Conservation (phyloP, 2,329 filamentous ascomycete species). For the Cladosporium oxysporum region DNA sequence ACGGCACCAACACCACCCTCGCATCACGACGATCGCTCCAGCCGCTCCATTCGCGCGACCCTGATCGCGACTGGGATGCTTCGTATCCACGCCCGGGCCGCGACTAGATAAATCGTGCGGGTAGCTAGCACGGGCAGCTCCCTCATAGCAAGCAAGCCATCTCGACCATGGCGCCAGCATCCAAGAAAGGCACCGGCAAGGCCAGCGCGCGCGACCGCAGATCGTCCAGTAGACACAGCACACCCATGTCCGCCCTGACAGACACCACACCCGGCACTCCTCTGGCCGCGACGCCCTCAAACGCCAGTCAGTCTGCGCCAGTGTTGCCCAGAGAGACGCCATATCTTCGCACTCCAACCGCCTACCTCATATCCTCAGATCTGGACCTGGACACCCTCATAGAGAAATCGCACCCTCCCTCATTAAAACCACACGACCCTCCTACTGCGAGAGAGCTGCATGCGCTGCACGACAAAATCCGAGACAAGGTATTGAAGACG, state of each 20-base stretch:
- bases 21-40: neutral
- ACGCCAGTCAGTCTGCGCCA: slow-evolving; percentile 49
- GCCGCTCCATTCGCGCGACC: neutral
- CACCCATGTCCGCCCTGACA: slow-evolving; percentile 58
- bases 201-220: slow-evolving; percentile 55
- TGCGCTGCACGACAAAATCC: slow-evolving; percentile 65
- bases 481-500: slow-evolving; percentile 52
- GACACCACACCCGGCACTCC: slow-evolving; percentile 51
- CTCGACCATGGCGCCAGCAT: slow-evolving; percentile 41
- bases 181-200: slow-evolving; percentile 36
- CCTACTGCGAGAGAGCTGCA: slow-evolving; percentile 65
- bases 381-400: slow-evolving; percentile 70
- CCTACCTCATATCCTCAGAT: slow-evolving; percentile 54
- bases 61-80: slow-evolving; percentile 1
- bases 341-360: slow-evolving; percentile 62
- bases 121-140: slow-evolving; percentile 82
- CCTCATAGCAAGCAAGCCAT: slow-evolving; percentile 75
- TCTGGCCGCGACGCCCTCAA: slow-evolving; percentile 62
- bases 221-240: slow-evolving; percentile 76
- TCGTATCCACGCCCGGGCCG: slow-evolving; percentile 7
- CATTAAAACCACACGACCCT: slow-evolving; percentile 37
- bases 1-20: neutral
- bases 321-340: slow-evolving; percentile 56
- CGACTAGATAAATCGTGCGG: slow-evolving; percentile 38
- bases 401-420: slow-evolving; percentile 59